A percentile compares a stretch with the other conserved stretches of the same genome.
Conservation (phyloP, 2,329 filamentous ascomycete genomes). For the Microsporum ferrugineum region DNA sequence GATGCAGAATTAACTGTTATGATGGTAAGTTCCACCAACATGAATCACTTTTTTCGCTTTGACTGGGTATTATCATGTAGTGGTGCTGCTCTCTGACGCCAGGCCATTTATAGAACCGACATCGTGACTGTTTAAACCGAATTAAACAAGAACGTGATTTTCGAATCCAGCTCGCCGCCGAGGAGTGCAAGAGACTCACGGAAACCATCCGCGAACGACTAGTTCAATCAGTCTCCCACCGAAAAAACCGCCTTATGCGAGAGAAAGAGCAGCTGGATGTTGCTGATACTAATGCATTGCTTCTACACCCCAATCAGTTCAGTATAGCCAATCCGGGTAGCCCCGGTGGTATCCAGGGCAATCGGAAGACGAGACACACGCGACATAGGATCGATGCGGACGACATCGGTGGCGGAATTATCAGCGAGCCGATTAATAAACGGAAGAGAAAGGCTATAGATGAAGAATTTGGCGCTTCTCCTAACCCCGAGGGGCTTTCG, state of each 20-base stretch:
- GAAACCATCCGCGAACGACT: conserved; percentile 51
- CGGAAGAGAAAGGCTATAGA: conserved; percentile 50
- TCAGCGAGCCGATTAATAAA: conserved; percentile 40
- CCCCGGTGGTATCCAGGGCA: conserved; percentile 48
- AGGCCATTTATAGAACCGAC: conserved; percentile 40
- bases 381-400: conserved; percentile 46
- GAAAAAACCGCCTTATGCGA: conserved; percentile 46
- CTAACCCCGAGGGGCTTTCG: conserved; percentile 37
- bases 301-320: conserved; percentile 55
- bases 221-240: conserved; percentile 46
- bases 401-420: conserved; percentile 38
- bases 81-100: background rate
- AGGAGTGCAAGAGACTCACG: conserved; percentile 50
- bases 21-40: conserved; percentile 48
- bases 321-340: conserved; percentile 53
- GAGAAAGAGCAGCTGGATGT: conserved; percentile 58
- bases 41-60: background rate
- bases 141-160: conserved; percentile 48
- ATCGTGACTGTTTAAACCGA: conserved; percentile 45
- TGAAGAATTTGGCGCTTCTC: conserved; percentile 49
- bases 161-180: conserved; percentile 49
- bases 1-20: conserved; percentile 73
- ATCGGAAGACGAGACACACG: conserved; percentile 52
- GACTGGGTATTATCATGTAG: background rate
- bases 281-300: conserved; percentile 53